Conservation (phyloP, 2,329 filamentous ascomycete genomes). For the Aspergillus udagawae region DNA sequence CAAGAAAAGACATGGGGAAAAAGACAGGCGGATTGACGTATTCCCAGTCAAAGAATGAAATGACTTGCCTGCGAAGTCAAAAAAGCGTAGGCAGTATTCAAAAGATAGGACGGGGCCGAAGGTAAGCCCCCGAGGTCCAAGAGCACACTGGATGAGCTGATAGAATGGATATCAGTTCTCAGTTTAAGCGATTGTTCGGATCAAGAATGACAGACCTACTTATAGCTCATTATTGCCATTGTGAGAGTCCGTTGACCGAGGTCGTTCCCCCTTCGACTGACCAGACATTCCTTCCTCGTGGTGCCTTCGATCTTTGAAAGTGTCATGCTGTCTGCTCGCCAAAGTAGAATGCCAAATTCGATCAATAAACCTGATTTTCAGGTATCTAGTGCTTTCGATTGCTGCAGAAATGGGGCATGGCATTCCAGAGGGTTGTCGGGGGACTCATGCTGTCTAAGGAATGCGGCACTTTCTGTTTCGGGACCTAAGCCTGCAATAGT, state of each 20-base stretch:
- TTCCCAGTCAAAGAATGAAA: not conserved
- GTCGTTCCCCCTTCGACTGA: not conserved
- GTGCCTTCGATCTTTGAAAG: not conserved
- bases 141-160: not conserved
- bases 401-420: not conserved
- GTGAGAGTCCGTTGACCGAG: not conserved
- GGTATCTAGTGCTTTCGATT: not conserved
- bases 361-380: not conserved
- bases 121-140: not conserved
- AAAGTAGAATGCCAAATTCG: not conserved
- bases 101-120: not conserved
- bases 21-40: not conserved
- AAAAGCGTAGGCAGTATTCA: not conserved
- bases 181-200: not conserved
- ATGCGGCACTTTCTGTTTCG: slow-evolving; percentile 9
- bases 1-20: slow-evolving; percentile 24
- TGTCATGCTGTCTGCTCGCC: not conserved
- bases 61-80: not conserved
- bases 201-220: not conserved
- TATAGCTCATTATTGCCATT: not conserved
- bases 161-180: not conserved
- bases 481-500: not conserved
- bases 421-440: slow-evolving; percentile 23
- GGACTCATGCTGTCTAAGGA: slow-evolving; percentile 11
- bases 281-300: not conserved